phyloP scores from a whole-genome alignment of 2,329 filamentous ascomycete genomes.

The Westerdykella aurantiaca region DNA sequence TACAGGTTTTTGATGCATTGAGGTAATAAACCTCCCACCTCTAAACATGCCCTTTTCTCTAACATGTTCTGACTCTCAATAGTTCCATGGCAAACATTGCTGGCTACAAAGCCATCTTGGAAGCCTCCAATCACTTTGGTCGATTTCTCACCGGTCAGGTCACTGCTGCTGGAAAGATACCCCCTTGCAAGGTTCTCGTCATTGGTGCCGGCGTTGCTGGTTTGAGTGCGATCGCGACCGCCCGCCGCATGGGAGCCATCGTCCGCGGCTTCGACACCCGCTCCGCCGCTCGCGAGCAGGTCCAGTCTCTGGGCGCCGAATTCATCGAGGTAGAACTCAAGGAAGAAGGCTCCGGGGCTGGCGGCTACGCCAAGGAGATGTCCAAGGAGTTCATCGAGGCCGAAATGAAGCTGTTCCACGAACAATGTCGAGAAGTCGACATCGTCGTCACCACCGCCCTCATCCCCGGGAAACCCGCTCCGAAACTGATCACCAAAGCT shows the following conservation, averaged over 20 bases:
- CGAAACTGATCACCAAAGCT: conserved; percentile 74
- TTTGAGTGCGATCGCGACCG: conserved; percentile 80
- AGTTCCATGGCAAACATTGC: conserved; percentile 94
- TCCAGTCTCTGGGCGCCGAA: conserved; percentile 83
- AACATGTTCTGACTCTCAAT: neutral
- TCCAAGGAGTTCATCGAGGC: conserved; percentile 89
- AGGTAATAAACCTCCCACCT: conserved; percentile 21
- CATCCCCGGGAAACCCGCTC: conserved; percentile 77
- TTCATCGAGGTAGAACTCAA: conserved; percentile 81
- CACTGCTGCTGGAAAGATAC: conserved; percentile 79
- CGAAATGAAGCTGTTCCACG: conserved; percentile 87
- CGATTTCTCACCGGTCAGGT: conserved; percentile 85
- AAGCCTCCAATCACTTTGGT: conserved; percentile 84
- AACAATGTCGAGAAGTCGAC: conserved; percentile 81
- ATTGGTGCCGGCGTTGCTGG: conserved; percentile 89
- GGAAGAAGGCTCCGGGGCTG: conserved; percentile 77
- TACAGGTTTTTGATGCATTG: conserved; percentile 68
- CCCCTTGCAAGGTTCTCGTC: conserved; percentile 82
- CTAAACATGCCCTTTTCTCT: neutral
- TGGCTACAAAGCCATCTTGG: conserved; percentile 85
- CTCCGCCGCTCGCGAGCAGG: conserved; percentile 79
- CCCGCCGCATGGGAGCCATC: conserved; percentile 79
- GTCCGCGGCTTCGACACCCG: conserved; percentile 89
- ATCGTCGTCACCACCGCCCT: conserved; percentile 91
- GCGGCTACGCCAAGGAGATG: conserved; percentile 91